A percentile compares a stretch with the other conserved stretches of the same genome.
These are phyloP conservation scores for Capniomyces stellatus DNA, from an alignment of 371 early-diverging fungal genomes.

Conservation along the genomic window DNA sequence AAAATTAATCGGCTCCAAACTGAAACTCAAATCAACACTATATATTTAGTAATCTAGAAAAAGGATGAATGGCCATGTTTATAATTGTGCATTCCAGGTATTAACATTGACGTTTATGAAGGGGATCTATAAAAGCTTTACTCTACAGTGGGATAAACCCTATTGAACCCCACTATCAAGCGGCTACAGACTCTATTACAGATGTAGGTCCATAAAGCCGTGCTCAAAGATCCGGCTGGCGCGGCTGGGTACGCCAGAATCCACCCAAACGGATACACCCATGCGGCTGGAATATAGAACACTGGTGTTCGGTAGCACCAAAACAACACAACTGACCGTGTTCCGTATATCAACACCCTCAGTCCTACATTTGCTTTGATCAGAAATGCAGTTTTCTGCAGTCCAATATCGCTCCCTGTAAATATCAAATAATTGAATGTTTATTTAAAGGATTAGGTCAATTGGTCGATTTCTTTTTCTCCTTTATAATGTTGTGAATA, in stretches of 20 bases:
- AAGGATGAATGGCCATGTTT: too few species aligned
- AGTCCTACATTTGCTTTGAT: slow-evolving; percentile 51
- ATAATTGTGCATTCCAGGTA: too few species aligned
- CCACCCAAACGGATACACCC: slow-evolving; percentile 64
- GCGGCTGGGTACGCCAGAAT: slow-evolving; percentile 61
- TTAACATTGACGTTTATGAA: too few species aligned
- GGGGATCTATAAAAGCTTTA: too few species aligned
- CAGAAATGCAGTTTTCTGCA: slow-evolving; percentile 53
- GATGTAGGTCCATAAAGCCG: slow-evolving; percentile 20
- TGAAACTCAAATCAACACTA: too few species aligned
- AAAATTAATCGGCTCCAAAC: too few species aligned
- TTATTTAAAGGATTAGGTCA: too few species aligned
- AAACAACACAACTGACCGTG: slow-evolving; percentile 42
- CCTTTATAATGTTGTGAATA: neutral
- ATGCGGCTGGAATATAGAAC: slow-evolving; percentile 61
- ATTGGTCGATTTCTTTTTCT: too few species aligned
- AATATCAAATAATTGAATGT: slow-evolving; percentile 26
- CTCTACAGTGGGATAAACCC: too few species aligned
- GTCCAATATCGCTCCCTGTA: slow-evolving; percentile 30
- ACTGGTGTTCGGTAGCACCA: slow-evolving; percentile 53
- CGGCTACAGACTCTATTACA: slow-evolving; percentile 24
- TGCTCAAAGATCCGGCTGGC: slow-evolving; percentile 31
- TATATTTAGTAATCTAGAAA: too few species aligned
- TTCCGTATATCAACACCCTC: slow-evolving; percentile 48
- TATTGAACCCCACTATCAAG: too few species aligned